Percentiles rank a stretch among this genome's conserved stretches.
Conservation (phyloP, 148 eudicot species). For the Chenopodium berlandieri region DNA sequence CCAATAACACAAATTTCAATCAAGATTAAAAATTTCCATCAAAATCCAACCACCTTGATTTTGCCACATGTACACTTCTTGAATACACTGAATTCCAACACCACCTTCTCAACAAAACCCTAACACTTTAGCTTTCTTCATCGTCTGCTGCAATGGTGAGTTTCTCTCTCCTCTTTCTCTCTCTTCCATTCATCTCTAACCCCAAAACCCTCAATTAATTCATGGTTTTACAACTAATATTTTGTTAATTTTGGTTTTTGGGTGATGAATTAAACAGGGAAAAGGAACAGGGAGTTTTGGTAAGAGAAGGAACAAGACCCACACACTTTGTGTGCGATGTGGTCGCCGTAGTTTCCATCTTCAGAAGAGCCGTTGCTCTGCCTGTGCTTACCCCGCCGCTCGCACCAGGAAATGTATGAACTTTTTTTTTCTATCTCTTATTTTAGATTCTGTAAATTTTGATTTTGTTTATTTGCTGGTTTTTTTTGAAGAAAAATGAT, state of each 20-base stretch:
- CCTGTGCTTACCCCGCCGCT: slow-evolving; percentile 84
- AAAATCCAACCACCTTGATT: too few species aligned
- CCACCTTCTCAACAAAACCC: background rate
- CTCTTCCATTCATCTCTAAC: background rate
- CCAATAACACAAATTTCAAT: too few species aligned
- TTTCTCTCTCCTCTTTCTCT: background rate
- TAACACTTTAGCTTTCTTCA: background rate
- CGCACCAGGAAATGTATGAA: slow-evolving; percentile 68
- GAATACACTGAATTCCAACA: too few species aligned
- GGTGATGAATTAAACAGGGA: slow-evolving; percentile 21
- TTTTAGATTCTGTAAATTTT: background rate
- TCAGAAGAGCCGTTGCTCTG: slow-evolving; percentile 87
- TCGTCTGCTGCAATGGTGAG: slow-evolving; percentile 13
- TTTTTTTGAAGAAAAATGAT: background rate
- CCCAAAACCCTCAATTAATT: background rate
- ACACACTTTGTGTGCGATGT: slow-evolving; percentile 81
- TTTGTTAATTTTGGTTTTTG: background rate
- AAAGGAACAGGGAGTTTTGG: slow-evolving; percentile 91
- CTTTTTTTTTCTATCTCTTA: background rate
- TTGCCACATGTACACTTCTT: too few species aligned
- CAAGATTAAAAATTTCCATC: too few species aligned
- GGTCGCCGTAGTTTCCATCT: slow-evolving; percentile 91
- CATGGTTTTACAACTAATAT: background rate
- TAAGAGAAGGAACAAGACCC: slow-evolving; percentile 94
- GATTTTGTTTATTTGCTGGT: background rate